phyloP scores from a whole-genome alignment of 108 stramenopile species.

The Fragilaria crotonensis region DNA sequence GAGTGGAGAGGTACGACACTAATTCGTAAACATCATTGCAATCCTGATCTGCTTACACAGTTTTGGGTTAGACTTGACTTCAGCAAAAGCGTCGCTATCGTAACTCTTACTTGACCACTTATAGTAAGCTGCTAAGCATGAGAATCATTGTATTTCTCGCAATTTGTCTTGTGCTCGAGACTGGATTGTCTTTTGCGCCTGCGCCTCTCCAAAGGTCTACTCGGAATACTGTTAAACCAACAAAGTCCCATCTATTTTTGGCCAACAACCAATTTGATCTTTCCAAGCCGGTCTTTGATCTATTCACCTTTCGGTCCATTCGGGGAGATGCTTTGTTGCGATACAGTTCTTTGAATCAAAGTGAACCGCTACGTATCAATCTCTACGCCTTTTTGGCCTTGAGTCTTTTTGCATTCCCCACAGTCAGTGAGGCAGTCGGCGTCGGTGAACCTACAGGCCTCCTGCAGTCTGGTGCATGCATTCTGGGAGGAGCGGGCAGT shows the following conservation, averaged over 20 bases:
- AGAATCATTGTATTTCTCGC: too few relatives aligned
- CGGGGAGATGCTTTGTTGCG: conserved; percentile 68
- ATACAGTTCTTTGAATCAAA: conserved; percentile 70
- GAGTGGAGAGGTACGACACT: too few relatives aligned
- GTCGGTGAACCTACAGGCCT: conserved; percentile 25
- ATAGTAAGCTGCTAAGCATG: too few relatives aligned
- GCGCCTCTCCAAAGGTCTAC: too few relatives aligned
- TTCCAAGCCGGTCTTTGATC: conserved; percentile 69
- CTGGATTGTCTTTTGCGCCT: too few relatives aligned
- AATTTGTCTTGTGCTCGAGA: too few relatives aligned
- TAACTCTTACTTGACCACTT: too few relatives aligned
- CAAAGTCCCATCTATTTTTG: conserved; percentile 4
- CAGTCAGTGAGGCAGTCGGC: conserved; percentile 39
- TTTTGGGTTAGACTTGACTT: too few relatives aligned
- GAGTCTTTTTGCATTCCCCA: conserved; percentile 39
- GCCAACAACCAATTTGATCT: conserved; percentile 56
- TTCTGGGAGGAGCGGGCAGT: conserved; percentile 20
- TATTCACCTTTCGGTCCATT: conserved; percentile 53
- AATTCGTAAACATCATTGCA: too few relatives aligned
- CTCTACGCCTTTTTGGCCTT: conserved; percentile 42
- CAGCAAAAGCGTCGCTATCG: too few relatives aligned
- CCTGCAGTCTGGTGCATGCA: conserved; percentile 12
- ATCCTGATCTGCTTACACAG: too few relatives aligned
- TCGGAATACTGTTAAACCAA: neutral
- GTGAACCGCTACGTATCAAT: conserved; percentile 72